These are phyloP conservation scores for Mangifera indica DNA, from an alignment of 345 rosid species.

Conservation along the genomic window DNA sequence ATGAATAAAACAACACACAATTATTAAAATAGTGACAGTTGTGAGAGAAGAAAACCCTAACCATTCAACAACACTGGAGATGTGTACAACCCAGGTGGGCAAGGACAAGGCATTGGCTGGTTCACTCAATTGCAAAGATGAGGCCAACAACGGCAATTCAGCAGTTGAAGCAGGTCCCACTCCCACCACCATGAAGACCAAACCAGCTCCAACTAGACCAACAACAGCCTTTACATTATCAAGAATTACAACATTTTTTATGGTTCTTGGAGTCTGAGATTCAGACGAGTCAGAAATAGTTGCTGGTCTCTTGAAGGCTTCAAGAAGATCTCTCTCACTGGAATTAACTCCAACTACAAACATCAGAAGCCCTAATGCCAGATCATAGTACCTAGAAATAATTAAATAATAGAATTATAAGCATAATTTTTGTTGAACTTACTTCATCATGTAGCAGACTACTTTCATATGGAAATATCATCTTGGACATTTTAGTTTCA, in stretches of 20 bases:
- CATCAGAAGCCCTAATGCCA: slow-evolving; percentile 94
- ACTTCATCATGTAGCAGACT: background rate
- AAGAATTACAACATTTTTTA: slow-evolving; percentile 11
- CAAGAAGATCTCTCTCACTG: slow-evolving; percentile 78
- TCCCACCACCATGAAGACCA: slow-evolving; percentile 44
- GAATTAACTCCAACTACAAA: slow-evolving; percentile 96
- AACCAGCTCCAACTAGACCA: slow-evolving; percentile 57
- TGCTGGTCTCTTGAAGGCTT: slow-evolving; percentile 77
- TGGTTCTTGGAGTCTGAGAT: slow-evolving; percentile 1
- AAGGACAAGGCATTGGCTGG: slow-evolving; percentile 85
- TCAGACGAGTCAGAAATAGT: slow-evolving; percentile 39
- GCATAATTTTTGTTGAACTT: slow-evolving; percentile 6
- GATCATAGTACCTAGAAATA: slow-evolving; percentile 77
- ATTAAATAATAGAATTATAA: slow-evolving; percentile 13
- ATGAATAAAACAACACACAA: background rate
- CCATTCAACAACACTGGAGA: slow-evolving; percentile 94
- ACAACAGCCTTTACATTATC: slow-evolving; percentile 23
- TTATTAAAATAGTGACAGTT: background rate
- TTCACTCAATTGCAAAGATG: slow-evolving; percentile 52
- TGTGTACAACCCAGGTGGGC: slow-evolving; percentile 94
- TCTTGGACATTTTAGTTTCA: background rate
- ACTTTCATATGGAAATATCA: background rate
- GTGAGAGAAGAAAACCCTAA: slow-evolving; percentile 18
- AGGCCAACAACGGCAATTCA: slow-evolving; percentile 39
- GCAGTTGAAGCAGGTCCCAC: slow-evolving; percentile 52